Base-by-base conservation (phyloP, 2,329 filamentous ascomycete species). In the Elsinoe ampelina region DNA sequence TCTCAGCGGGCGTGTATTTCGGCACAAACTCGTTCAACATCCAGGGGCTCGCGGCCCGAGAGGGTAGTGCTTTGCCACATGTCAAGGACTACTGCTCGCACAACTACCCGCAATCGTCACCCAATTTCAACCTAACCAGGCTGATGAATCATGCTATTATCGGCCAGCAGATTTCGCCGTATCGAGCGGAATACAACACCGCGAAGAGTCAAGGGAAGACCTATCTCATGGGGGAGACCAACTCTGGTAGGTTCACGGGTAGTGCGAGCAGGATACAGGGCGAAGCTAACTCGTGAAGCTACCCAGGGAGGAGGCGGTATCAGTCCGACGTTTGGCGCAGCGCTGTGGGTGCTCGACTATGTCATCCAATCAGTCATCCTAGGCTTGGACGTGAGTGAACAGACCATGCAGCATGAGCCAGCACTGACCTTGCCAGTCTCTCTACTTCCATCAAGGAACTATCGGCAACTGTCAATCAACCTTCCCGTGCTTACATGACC, bases 61-160 rank as follows among this genome's bases (percentile, higher is more conserved):
- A 59, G 57, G 17, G 48, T 15, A 54, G 51, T 58, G 26, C 61
- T 54, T 52, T 56, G 39, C 19, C 51, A 47, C 36, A 43, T 58
- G 55, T 61, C 20, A 55, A 57, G 43, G 50, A 54, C n/a, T 57
- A 55, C 39, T 54, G 41, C 35, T 57, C 56, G 43, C 76, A 78
- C 66, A 77, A 77, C 61, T 78, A 79, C 58, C 76, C 76, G 0
- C 70, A 73, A 61, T 69, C 66, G 0, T 55, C 63, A 1, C 61
- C 59, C 2, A 58, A 57, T n/a, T 56, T 60, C 30, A 42, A 61
- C 38, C 57, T 61, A 22, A 43, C 38, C 12, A 55, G 39, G 43
- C 52, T 61, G 32, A 58, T 60, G 8, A 60, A 61, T 39, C 59
- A 62, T 52, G 58, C 58, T 11, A 32, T 54, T 2, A 57, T 62